A percentile compares a stretch with the other conserved stretches of the same genome.
phyloP scores from a whole-genome alignment of 2,329 filamentous ascomycete species.

The Neonectria faginata region DNA sequence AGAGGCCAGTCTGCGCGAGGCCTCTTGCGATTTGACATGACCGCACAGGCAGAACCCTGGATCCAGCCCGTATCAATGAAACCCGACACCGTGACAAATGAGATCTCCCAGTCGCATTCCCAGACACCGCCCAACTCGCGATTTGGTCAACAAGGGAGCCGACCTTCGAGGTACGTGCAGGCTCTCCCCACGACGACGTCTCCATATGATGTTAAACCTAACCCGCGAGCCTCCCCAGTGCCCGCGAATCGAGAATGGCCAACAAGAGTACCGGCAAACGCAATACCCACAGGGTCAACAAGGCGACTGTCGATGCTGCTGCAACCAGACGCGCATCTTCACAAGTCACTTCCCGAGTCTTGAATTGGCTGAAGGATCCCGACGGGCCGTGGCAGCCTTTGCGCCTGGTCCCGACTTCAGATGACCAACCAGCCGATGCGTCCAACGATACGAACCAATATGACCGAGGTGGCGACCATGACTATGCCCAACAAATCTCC shows the following conservation, averaged over 20 bases:
- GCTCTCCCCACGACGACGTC: neutral
- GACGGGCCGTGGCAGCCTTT: neutral
- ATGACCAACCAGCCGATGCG: neutral
- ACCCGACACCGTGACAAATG: neutral
- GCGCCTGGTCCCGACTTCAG: no score
- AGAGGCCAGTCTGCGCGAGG: neutral
- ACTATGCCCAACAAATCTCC: neutral
- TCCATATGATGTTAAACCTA: neutral
- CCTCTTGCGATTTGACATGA: no score
- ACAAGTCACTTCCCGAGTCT: neutral
- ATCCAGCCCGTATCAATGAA: neutral
- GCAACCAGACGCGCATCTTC: no score
- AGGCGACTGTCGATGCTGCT: neutral
- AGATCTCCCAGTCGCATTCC: neutral
- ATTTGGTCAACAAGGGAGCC: neutral
- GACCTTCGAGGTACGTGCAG: slow-evolving; percentile 1
- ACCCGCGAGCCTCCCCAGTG: neutral
- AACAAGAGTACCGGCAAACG: neutral
- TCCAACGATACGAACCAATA: no score
- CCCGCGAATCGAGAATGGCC: neutral
- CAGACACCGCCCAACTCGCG: neutral
- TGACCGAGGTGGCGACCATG: neutral
- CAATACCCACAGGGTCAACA: neutral
- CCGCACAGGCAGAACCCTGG: neutral
- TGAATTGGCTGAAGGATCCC: neutral